These are phyloP conservation scores for Ceratocystis variospora DNA, from an alignment of 2,329 filamentous ascomycete genomes.

Conservation along the genomic window DNA sequence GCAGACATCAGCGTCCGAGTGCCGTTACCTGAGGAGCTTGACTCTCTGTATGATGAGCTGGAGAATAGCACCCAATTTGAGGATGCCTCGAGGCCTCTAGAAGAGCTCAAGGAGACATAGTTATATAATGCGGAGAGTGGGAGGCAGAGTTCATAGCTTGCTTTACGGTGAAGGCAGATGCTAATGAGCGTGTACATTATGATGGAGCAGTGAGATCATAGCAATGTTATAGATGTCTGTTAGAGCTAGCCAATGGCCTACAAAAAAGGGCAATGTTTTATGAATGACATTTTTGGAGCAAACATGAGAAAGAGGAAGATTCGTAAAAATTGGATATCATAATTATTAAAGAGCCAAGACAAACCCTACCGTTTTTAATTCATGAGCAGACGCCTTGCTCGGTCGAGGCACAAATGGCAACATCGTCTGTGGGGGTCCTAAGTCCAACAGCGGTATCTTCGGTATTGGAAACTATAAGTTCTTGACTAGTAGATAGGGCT, in stretches of 20 bases:
- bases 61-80: conserved; percentile 2
- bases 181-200: background rate
- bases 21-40: conserved; percentile 6
- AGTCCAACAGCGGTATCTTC: background rate
- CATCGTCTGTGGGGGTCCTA: background rate
- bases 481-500: conserved; percentile 6
- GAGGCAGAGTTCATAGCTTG: background rate
- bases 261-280: background rate
- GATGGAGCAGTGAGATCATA: background rate
- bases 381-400: background rate
- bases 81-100: background rate
- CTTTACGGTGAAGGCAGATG: background rate
- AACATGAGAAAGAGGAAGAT: background rate
- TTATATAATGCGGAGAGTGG: too few relatives aligned
- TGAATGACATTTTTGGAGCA: background rate
- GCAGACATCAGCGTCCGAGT: background rate
- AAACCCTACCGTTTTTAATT: background rate
- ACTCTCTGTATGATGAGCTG: conserved; percentile 5
- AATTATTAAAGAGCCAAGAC: background rate
- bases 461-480: background rate
- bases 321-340: background rate
- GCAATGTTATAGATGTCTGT: background rate
- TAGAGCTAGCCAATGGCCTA: background rate
- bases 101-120: background rate
- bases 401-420: background rate